Conservation (phyloP, 331 rosid species). For the Telfairia occidentalis region DNA sequence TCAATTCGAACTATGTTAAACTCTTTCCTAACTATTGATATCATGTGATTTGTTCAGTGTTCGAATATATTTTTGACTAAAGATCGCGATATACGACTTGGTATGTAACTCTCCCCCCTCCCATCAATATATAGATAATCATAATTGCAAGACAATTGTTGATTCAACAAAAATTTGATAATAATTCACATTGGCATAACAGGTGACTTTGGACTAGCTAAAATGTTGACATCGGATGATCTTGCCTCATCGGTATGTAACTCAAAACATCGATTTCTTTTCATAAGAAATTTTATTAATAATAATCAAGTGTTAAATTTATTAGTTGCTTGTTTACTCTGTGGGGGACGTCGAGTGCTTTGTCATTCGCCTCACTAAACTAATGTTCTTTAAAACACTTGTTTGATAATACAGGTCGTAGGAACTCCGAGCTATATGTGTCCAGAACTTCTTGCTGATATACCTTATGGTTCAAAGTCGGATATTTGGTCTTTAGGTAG, state of each 20-base stretch:
- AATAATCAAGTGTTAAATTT: not conserved
- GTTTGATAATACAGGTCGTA: conserved; percentile 52
- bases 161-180: not conserved
- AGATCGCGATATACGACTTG: conserved; percentile 86
- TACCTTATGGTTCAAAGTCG: conserved; percentile 96
- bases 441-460: conserved; percentile 99
- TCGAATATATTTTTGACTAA: conserved; percentile 96
- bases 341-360: not conserved
- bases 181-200: conserved; percentile 22
- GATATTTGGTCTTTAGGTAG: conserved; percentile 99
- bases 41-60: conserved; percentile 47
- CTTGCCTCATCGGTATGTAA: conserved; percentile 90
- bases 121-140: not conserved
- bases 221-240: conserved; percentile 91
- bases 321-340: not conserved
- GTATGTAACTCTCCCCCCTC: conserved; percentile 36
- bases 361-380: not conserved
- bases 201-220: conserved; percentile 99
- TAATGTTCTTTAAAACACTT: conserved; percentile 10
- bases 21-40: conserved; percentile 24
- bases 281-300: not conserved
- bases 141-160: not conserved
- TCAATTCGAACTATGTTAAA: conserved; percentile 8
- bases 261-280: not conserved
- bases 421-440: conserved; percentile 99